phyloP scores from a whole-genome alignment of 2,329 filamentous ascomycete species.

The Tetracladium maxilliforme region DNA sequence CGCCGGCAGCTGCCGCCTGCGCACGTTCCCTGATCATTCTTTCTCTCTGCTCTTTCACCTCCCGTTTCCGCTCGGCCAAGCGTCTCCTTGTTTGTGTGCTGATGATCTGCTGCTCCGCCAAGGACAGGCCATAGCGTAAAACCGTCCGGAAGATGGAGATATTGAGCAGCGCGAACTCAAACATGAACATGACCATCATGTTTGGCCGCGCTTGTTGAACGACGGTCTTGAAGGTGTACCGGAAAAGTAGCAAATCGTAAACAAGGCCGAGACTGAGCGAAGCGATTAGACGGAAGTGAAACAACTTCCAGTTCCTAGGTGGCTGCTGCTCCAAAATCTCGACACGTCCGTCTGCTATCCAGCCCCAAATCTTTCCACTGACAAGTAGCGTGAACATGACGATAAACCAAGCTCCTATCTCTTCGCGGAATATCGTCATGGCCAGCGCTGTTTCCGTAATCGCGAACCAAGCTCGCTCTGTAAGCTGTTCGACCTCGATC shows the following conservation, averaged over 20 bases:
- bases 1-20: constrained; percentile 24
- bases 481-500: constrained; percentile 92
- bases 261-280: constrained; percentile 66
- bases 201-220: constrained; percentile 80
- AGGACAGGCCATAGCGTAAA: constrained; percentile 61
- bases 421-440: constrained; percentile 96
- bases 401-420: constrained; percentile 86
- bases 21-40: constrained; percentile 24
- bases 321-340: constrained; percentile 93
- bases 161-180: constrained; percentile 82
- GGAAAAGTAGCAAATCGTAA: constrained; percentile 69
- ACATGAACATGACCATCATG: constrained; percentile 99
- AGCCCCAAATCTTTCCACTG: constrained; percentile 94
- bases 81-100: constrained; percentile 58
- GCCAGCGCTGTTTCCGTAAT: constrained; percentile 93
- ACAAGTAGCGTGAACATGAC: constrained; percentile 92
- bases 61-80: constrained; percentile 50
- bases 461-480: constrained; percentile 96
- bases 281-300: constrained; percentile 68
- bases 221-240: constrained; percentile 69
- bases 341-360: constrained; percentile 91
- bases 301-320: constrained; percentile 72
- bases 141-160: constrained; percentile 70
- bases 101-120: constrained; percentile 64
- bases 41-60: constrained; percentile 45